Evolutionary conservation across 805 yeast genomes (phyloP), one percentile per base, ranked within the genome.

Genomic region (Yarrowia phangngaensis): DNA sequence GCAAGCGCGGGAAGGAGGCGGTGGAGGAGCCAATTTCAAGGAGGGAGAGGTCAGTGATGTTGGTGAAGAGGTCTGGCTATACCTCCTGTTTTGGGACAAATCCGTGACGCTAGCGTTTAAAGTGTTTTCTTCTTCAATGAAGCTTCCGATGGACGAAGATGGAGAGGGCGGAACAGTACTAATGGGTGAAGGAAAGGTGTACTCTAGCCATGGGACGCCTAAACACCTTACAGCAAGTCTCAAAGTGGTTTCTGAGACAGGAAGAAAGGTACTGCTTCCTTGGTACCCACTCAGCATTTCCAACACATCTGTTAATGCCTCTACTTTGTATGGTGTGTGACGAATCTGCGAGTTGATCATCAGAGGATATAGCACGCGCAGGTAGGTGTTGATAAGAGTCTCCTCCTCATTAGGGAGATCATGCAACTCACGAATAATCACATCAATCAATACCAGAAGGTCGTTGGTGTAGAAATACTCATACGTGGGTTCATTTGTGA

Each of bases 381-480:
- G 65, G 58, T 82, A 87, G 8, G 87, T 78, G 58, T 81, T 80
- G 49, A 84, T 76, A 30, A 80, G 65, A 8, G 73, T 65, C 51
- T 74, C 82, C 28, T 77, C 76, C 15, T 75, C 76, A 9, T 71
- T 73, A 16, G 88, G 76, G 30, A 86, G 64, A 58, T 89, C 80
- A 55, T 75, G 75, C 48, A 90, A 69, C 60, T 89, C 95, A 47
- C 97, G 69, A 1, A 89, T 71, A 46, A 89, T 70, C 8, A 89
- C 88, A 59, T 87, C 95, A 11, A 84, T 79, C 51, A 89, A 73
- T 6, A 89, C 94, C 57, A 82, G 80, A 52, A 89, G 66, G 61
- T 89, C 97, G 58, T 89, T 89, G 53, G 85, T 70, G 60, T 89
- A 89, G 40, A 87, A 76, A 57, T 81, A 71, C 52, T 81, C 83